Evolutionary conservation across 2,329 filamentous ascomycete genomes (phyloP).

Genomic region (Apiospora marii): DNA sequence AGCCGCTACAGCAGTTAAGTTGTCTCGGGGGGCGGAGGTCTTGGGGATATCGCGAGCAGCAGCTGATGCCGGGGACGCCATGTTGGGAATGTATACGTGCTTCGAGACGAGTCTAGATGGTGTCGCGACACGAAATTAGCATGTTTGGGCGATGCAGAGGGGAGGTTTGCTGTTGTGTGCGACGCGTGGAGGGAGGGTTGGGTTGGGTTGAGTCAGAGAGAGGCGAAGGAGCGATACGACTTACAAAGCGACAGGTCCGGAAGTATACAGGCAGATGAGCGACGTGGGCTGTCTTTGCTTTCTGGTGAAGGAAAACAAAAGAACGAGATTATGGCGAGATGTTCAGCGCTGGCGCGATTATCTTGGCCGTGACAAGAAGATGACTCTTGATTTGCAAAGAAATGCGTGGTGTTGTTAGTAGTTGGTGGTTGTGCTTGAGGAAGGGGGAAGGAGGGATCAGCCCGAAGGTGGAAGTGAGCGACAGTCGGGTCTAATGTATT

Average conservation of each 20-base stretch:
- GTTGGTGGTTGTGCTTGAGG: constrained; percentile 59
- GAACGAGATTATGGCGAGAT: constrained; percentile 44
- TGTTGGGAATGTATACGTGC: constrained; percentile 57
- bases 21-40: constrained; percentile 69
- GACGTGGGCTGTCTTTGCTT: constrained; percentile 34
- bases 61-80: constrained; percentile 69
- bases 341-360: constrained; percentile 62
- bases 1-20: constrained; percentile 76
- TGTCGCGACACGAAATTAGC: constrained; percentile 43
- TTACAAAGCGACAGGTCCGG: constrained; percentile 45
- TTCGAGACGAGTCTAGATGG: constrained; percentile 54
- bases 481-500: constrained; percentile 40
- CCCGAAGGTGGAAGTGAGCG: constrained; percentile 45
- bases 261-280: constrained; percentile 35
- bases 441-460: constrained; percentile 43
- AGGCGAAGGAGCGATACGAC: constrained; percentile 36
- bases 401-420: constrained; percentile 46
- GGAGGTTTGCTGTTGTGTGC: constrained; percentile 26
- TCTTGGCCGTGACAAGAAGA: constrained; percentile 66
- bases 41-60: constrained; percentile 73
- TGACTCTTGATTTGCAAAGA: constrained; percentile 59
- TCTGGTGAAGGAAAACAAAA: constrained; percentile 36
- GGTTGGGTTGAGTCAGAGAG: constrained; percentile 27
- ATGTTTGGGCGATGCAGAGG: constrained; percentile 25
- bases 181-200: constrained; percentile 32